Evolutionary conservation across 176 grass and related monocot genomes (phyloP), one percentile per base, ranked within the genome.

Genomic region (Olyra latifolia): DNA sequence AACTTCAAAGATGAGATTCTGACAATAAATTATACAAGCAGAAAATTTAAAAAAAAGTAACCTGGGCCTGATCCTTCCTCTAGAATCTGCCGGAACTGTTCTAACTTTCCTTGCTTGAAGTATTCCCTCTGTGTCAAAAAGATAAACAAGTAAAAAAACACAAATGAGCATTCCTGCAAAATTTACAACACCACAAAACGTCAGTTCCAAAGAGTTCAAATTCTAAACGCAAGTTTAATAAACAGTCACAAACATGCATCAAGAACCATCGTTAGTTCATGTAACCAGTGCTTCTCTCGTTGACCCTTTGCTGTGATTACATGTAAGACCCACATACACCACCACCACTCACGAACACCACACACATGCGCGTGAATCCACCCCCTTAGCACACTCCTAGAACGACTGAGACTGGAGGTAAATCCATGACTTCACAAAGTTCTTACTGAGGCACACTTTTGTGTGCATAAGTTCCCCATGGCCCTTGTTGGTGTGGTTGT

Each of bases 11-110:
- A 5, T 67, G 47, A 57, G 8, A 20, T 56, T 67, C 30, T 57
- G 47, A 71, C 14, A 27, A 77, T 66, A 30, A 42, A 72, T 48
- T 19, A 3, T 41, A 28, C 58, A 74, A 40, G 24, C 24, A 35
- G 43, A 53, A 42, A 16, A 15, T 62, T 14, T 62, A 68, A 8
- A 80, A 47, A 84, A 77, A 43, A 70, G 71, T 50, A 62, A 98
- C 95, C 95, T 89, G 95, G 95, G 44, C 95, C 87, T 59, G 95
- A 98, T 82, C 89, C 95, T 94, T 98, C 95, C 48, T 98, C 92
- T 69, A 98, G 78, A 91, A 98, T 94, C 78, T 98, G 95, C 10
- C 90, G 85, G 78, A 94, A 98, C 69, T 98, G 95, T 4, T 92
- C 87, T 66, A 91, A 39, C 80, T 94, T 98, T 50, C 92, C 92